phyloP scores from a whole-genome alignment of 768 basidiomycete genomes.

The Trichaptum fuscoviolaceum region DNA sequence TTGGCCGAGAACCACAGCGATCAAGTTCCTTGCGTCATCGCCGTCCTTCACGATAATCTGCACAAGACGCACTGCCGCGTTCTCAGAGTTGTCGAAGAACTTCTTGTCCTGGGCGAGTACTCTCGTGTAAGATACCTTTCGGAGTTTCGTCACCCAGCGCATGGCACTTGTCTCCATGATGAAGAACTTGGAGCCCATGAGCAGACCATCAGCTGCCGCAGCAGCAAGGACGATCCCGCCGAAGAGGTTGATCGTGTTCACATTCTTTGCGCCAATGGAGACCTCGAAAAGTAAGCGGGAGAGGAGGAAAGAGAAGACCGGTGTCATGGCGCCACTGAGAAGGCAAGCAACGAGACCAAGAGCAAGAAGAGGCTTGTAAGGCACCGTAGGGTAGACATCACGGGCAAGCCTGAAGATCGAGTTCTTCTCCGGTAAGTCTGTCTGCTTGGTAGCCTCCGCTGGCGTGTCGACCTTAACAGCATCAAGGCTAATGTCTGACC shows the following conservation, averaged over 20 bases:
- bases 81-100: constrained; percentile 75
- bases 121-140: constrained; percentile 47
- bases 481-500: constrained; percentile 15
- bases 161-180: constrained; percentile 72
- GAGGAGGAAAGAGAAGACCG: constrained; percentile 87
- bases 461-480: constrained; percentile 20
- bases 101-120: constrained; percentile 77
- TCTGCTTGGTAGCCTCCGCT: constrained; percentile 13
- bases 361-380: constrained; percentile 63
- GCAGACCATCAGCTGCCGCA: constrained; percentile 69
- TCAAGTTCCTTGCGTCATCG: constrained; percentile 78
- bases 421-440: constrained; percentile 15
- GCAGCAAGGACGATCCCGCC: constrained; percentile 69
- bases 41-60: constrained; percentile 83
- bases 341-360: constrained; percentile 67
- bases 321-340: constrained; percentile 78
- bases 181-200: constrained; percentile 73
- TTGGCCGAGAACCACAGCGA: constrained; percentile 70
- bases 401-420: constrained; percentile 46
- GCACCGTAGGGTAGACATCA: constrained; percentile 63
- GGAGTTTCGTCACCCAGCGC: constrained; percentile 66
- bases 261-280: constrained; percentile 61
- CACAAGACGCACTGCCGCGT: constrained; percentile 56
- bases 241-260: constrained; percentile 57
- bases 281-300: constrained; percentile 75